Base-by-base conservation (phyloP, 352 stramenopile species). In the Peronospora tabacina region DNA sequence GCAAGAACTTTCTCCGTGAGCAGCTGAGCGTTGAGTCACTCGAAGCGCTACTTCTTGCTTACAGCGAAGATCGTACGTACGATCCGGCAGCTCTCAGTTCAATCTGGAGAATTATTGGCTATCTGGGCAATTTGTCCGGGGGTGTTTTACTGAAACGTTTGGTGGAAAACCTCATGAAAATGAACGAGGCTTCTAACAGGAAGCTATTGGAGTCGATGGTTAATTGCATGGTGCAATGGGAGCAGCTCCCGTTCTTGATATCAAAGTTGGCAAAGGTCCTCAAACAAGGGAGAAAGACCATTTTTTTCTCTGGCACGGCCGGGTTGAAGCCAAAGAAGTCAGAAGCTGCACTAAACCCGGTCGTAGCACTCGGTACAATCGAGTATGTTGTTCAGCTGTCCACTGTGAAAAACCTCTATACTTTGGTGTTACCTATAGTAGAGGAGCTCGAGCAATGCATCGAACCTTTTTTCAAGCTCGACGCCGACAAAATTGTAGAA, bases 171-270 rank as follows among this genome's bases (percentile, higher is more conserved):
- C 48, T 89, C n/a, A 85, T 89, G 77, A 53, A 51, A 28, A 84
- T 89, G 66, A 70, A 89, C 41, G 72, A 84, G 28, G 80, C 64
- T 10, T 86, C 71, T 9, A 89, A 70, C 55, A 76, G 74, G 46
- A 84, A 80, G 49, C 62, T 87, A 9, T 55, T 90, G n/a, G 73
- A 86, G 46, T 80, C 77, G 7, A 85, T 90, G 73, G 61, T 90
- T 38, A 66, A 89, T 39, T 90, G 77, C 38, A 69, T 90, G 13
- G 61, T 67, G 13, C 81, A 86, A 57, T 90, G 80, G 80, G 59
- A 82, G 11, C 74, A 87, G 38, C 73, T 90, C 1, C 66, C 70
- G 15, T 80, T 85, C 30, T 61, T 90, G 37, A 55, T 72, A 10
- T 72, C 63, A 3, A 85, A 85, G 43, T 49, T 90, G 35, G 68